A percentile compares a stretch with the other conserved stretches of the same genome.
These are phyloP conservation scores for Sporothrix protearum DNA, from an alignment of 2,329 filamentous ascomycete species.

Conservation along the genomic window DNA sequence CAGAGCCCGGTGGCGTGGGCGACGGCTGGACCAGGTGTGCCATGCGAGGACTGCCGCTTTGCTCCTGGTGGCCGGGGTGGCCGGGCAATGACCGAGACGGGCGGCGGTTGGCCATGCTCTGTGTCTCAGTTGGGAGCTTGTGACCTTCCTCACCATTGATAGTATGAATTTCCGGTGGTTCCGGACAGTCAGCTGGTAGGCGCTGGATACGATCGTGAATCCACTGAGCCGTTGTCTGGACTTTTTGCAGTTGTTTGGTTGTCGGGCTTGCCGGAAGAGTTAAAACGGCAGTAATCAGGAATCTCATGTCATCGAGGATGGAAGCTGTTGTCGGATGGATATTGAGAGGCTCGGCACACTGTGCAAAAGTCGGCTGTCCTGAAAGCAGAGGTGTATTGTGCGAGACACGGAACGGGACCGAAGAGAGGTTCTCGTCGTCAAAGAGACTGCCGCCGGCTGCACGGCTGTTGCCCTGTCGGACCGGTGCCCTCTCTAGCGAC, in stretches of 20 bases:
- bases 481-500: conserved; percentile 45
- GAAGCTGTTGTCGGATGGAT: conserved; percentile 47
- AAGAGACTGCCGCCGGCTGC: conserved; percentile 35
- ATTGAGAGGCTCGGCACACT: conserved; percentile 41
- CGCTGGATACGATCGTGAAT: conserved; percentile 40
- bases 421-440: conserved; percentile 40
- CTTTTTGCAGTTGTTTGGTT: conserved; percentile 38
- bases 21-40: neutral
- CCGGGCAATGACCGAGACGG: neutral
- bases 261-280: conserved; percentile 39
- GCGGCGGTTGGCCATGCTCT: neutral
- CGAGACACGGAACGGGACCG: conserved; percentile 42
- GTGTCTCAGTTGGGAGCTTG: neutral
- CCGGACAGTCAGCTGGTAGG: conserved; percentile 30
- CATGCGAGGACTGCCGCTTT: neutral
- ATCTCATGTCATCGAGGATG: conserved; percentile 51
- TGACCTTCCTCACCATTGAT: neutral
- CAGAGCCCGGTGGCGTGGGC: neutral
- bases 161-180: neutral
- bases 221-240: conserved; percentile 41
- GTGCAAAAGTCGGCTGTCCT: conserved; percentile 42
- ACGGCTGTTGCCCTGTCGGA: conserved; percentile 37
- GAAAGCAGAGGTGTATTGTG: conserved; percentile 49
- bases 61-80: neutral
- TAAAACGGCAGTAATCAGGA: conserved; percentile 44